These are phyloP conservation scores for Penicillium corylophilum DNA, from an alignment of 2,329 filamentous ascomycete species.

Conservation along the genomic window DNA sequence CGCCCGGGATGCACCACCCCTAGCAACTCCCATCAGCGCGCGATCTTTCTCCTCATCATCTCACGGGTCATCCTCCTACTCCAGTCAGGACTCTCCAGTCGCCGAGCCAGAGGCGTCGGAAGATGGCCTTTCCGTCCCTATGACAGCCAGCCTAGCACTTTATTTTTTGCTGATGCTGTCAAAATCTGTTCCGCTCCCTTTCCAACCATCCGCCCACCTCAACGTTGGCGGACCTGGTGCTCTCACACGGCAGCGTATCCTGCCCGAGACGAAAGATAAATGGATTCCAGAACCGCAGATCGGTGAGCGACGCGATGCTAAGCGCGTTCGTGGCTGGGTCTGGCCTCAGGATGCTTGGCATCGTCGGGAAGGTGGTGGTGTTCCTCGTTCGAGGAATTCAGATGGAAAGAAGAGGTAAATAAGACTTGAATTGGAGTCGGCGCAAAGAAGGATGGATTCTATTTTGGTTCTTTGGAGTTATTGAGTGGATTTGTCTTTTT, in stretches of 20 bases:
- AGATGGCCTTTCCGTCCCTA: constrained; percentile 27
- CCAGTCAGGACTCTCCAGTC: constrained; percentile 18
- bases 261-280: constrained; percentile 54
- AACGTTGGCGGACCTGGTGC: constrained; percentile 61
- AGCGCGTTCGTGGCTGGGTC: constrained; percentile 61
- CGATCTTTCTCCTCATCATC: constrained; percentile 29
- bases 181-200: constrained; percentile 58
- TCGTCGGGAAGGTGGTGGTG: constrained; percentile 52
- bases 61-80: constrained; percentile 16
- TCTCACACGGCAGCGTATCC: constrained; percentile 55
- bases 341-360: constrained; percentile 61
- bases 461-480: background rate
- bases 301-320: constrained; percentile 61
- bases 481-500: background rate
- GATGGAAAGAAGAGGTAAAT: constrained; percentile 35
- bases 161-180: constrained; percentile 67
- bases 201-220: constrained; percentile 57
- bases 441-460: background rate
- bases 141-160: constrained; percentile 61
- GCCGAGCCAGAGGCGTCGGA: constrained; percentile 4
- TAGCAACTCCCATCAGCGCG: constrained; percentile 33
- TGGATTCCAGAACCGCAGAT: constrained; percentile 63
- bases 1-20: constrained; percentile 20
- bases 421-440: constrained; percentile 1
- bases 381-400: constrained; percentile 23